Evolutionary conservation across 345 rosid species (phyloP).

Genomic region (Eucalyptus shirleyi): DNA sequence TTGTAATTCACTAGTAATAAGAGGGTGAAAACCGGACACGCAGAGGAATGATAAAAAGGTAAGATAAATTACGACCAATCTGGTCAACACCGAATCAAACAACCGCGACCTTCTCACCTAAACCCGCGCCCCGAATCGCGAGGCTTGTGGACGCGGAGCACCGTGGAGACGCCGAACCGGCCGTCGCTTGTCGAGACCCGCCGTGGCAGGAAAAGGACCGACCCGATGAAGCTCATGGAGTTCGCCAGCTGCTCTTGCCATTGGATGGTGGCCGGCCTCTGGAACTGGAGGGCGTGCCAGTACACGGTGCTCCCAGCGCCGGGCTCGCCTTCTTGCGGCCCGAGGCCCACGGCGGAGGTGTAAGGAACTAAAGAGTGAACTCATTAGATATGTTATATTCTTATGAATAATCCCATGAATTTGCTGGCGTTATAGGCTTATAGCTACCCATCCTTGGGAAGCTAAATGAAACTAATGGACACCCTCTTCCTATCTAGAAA

Average conservation of each 20-base stretch:
- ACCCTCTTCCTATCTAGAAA: no score
- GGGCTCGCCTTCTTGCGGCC: constrained; percentile 9
- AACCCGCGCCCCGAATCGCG: constrained; percentile 11
- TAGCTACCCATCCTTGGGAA: no score
- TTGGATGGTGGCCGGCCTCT: constrained; percentile 36
- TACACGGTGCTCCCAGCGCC: constrained; percentile 30
- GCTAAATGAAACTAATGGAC: no score
- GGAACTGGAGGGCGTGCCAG: constrained; percentile 31
- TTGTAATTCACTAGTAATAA: not conserved
- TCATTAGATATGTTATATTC: no score
- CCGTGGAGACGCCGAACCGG: constrained; percentile 24
- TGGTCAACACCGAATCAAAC: not conserved
- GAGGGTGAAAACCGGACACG: not conserved
- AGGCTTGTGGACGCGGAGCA: constrained; percentile 23
- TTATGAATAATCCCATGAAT: no score
- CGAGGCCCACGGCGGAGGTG: not conserved
- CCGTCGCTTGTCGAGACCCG: not conserved
- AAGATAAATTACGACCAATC: not conserved
- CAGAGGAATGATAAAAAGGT: not conserved
- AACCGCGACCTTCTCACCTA: constrained; percentile 19
- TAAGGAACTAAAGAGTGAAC: no score
- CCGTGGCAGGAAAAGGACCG: constrained; percentile 18
- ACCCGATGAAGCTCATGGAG: constrained; percentile 46
- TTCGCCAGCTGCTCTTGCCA: constrained; percentile 18
- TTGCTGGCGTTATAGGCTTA: no score